Base-by-base conservation (phyloP, 306 rosid species). In the Dalbergia cochinchinensis region DNA sequence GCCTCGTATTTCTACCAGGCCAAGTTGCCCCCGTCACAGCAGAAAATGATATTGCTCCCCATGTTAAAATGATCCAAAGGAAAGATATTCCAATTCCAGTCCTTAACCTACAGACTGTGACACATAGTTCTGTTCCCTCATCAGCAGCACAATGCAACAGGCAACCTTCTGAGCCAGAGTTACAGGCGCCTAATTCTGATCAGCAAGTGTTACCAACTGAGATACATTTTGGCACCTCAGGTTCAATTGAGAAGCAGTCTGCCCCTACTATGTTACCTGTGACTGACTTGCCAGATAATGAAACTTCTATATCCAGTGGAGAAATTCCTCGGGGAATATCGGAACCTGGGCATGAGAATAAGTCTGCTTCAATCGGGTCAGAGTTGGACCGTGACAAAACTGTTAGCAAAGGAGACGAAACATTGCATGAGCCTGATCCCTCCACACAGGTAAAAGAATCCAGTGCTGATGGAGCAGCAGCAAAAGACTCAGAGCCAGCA, bases 21-120 rank as follows among this genome's bases (percentile, higher is more conserved):
- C 77, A 19, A 67, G 73, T 84, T 77, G 53, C 74, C 65, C 96
- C 90, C 47, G 37, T 89, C 57, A 86, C 90, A 11, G 42, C 81
- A 15, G 89, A 67, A 82, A 91, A 87, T 80, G 92, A 91, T 31
- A 82, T 84, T 63, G 91, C 90, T 85, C 95, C 92, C 7, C 76
- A 80, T 74, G 55, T 76, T 58, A 73, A 44, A 79, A 85, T 89
- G 92, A 78, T 79, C 83, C 34, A 71, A 20, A 85, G 92, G 82
- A 91, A 78, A 59, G 87, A 84, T 55, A 15, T 84, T 63, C 84
- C 85, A 5, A 48, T 87, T 44, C 90, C 91, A 44, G 80, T 26
- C 63, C 44, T 66, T 64, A 82, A 78, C 59, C 53, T 65, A 42
- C 84, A 76, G 15, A 50, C 86, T 44, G 86, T 72, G 68, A 37